phyloP scores from a whole-genome alignment of 2,329 filamentous ascomycete species.

The Monosporascus sp. region DNA sequence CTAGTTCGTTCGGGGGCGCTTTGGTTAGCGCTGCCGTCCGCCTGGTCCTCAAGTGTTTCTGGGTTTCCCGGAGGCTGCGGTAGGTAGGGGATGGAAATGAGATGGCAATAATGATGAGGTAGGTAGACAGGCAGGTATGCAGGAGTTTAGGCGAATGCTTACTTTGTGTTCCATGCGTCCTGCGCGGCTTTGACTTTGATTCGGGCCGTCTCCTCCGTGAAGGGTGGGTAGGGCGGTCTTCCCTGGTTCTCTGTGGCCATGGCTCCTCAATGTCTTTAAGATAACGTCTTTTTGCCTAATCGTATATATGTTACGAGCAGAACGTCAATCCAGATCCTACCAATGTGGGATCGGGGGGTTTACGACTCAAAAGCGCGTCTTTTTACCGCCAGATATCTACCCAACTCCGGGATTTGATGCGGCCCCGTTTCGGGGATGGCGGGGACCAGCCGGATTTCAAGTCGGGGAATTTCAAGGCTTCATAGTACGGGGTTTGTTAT shows the following conservation, averaged over 20 bases:
- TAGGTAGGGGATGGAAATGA: background rate
- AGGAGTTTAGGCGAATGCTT: constrained; percentile 11
- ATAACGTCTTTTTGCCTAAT: background rate
- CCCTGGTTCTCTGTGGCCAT: constrained; percentile 19
- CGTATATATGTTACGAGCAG: background rate
- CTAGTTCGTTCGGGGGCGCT: constrained; percentile 30
- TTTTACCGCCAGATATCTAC: background rate
- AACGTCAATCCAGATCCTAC: no score
- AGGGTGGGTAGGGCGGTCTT: constrained; percentile 58
- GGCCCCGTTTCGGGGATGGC: background rate
- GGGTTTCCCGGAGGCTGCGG: no score
- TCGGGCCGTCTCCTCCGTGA: constrained; percentile 64
- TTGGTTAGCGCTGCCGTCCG: no score
- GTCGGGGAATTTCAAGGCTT: background rate
- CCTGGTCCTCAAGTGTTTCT: no score
- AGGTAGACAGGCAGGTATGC: background rate
- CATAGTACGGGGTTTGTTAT: no score
- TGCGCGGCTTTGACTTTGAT: constrained; percentile 81
- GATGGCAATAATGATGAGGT: background rate
- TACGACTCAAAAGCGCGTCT: background rate
- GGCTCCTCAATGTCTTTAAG: background rate
- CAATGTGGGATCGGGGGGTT: background rate
- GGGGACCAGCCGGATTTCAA: background rate
- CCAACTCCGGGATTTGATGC: background rate
- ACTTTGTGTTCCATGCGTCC: constrained; percentile 76